phyloP scores from a whole-genome alignment of 2,329 filamentous ascomycete genomes.

The Sclerotinia minor region DNA sequence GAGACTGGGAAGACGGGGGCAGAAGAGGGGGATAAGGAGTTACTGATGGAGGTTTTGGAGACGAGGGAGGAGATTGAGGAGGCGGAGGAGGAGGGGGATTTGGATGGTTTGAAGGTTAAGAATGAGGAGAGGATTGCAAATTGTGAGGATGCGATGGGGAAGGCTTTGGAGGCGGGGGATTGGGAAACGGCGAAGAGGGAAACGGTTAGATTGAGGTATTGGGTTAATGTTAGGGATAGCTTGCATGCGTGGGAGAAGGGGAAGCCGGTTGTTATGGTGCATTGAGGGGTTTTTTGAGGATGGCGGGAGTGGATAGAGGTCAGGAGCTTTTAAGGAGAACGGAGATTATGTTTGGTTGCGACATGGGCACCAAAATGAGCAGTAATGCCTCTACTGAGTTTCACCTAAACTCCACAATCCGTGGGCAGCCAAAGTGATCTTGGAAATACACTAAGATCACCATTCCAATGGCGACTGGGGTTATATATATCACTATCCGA shows the following conservation, averaged over 20 bases:
- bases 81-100: slow-evolving; percentile 64
- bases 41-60: slow-evolving; percentile 80
- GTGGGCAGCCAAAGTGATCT: not conserved
- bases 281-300: slow-evolving; percentile 41
- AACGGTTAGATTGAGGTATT: slow-evolving; percentile 80
- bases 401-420: too few species aligned
- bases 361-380: not conserved
- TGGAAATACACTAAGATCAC: not conserved
- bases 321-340: not conserved
- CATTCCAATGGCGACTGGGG: not conserved
- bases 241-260: slow-evolving; percentile 83
- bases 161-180: slow-evolving; percentile 66
- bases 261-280: slow-evolving; percentile 55
- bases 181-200: slow-evolving; percentile 66
- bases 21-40: slow-evolving; percentile 63
- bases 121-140: slow-evolving; percentile 68
- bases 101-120: slow-evolving; percentile 57
- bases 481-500: too few species aligned
- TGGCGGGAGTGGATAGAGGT: not conserved
- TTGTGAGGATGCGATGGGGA: slow-evolving; percentile 63
- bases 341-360: not conserved
- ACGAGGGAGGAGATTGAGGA: slow-evolving; percentile 74
- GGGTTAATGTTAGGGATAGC: slow-evolving; percentile 82
- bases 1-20: slow-evolving; percentile 67
- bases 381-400: not conserved